Base-by-base conservation (phyloP, 1,139 yeast genomes). In the Nakaseomyces glabratus region DNA sequence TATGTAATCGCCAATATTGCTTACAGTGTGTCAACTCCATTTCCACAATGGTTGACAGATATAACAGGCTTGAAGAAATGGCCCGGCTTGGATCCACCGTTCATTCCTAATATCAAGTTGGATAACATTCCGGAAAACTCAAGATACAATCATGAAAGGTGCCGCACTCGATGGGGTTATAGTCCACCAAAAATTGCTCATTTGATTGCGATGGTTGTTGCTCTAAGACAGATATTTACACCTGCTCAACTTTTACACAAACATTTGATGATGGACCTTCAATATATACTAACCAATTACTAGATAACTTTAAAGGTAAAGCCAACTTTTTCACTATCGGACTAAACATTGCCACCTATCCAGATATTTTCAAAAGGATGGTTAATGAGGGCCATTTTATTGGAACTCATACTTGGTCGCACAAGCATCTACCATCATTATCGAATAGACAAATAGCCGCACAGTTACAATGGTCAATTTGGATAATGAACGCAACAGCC, bases 401-500 rank as follows among this genome's bases (percentile, higher is more conserved):
- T 55, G 97, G 84, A 1, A 71, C 88, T 0, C 98, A 88, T 56
- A 85, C 96, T 1, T 88, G 96, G 95, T 76, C 90, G 3, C 97
- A 88, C 61, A 75, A 77, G 40, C 82, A 79, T 48, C 66, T 88
- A 41, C 95, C 97, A 1, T 61, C 76, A 1, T 64, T 88, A 39
- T 59, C 75, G 12, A 85, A 85, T 54, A 90, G 84, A 57, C 73
- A 82, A 42, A 73, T 88, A 16, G 76, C 82, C 39, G 95, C 96
- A 0, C 95, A 88, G 55, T 62, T 88, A 31, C 79, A 88, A 60
- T 88, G 97, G 98, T 80, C 93, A 1, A 76, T 86, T 24, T 88
- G 97, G 97, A 95, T 96, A 4, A 84, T 86, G 93, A 86, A 90
- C 60, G 95, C 96, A 3, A 86, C 97, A 0, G 82, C 84, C 0